A percentile compares a stretch with the other conserved stretches of the same genome.
phyloP scores from a whole-genome alignment of 2,329 filamentous ascomycete species.

The Lecanicillium sp. region DNA sequence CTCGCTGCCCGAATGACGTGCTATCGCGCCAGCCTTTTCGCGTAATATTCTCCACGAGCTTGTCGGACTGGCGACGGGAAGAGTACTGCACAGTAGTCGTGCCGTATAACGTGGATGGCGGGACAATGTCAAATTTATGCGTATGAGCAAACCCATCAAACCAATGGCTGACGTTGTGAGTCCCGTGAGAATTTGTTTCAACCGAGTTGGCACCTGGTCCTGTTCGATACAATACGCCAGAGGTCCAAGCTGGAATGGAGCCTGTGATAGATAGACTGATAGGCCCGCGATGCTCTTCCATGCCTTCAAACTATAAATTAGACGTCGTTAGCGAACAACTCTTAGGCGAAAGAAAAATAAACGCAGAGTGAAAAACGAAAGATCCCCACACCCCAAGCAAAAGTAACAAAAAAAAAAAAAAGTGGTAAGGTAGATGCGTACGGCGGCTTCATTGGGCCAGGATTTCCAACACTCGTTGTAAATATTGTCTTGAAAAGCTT shows the following conservation, averaged over 20 bases:
- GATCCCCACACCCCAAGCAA: no score
- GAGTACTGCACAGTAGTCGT: constrained; percentile 52
- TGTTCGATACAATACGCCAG: constrained; percentile 65
- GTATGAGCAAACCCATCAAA: constrained; percentile 69
- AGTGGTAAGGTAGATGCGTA: constrained; percentile 12
- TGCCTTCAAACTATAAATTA: constrained; percentile 51
- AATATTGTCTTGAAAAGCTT: constrained; percentile 4
- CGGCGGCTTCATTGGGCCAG: constrained; percentile 30
- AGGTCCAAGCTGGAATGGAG: constrained; percentile 60
- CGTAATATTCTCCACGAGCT: constrained; percentile 51
- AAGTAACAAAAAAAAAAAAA: not conserved
- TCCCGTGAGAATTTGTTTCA: constrained; percentile 48
- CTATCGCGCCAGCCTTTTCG: constrained; percentile 47
- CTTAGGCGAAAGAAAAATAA: no score
- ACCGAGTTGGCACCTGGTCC: constrained; percentile 61
- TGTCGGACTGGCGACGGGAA: constrained; percentile 60
- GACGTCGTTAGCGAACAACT: not conserved
- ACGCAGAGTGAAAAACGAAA: no score
- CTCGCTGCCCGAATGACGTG: constrained; percentile 61
- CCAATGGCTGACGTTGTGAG: constrained; percentile 62
- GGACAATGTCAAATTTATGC: constrained; percentile 63
- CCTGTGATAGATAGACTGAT: constrained; percentile 57
- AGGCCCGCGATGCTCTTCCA: constrained; percentile 57
- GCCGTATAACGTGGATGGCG: constrained; percentile 21
- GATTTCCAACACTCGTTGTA: constrained; percentile 16